A percentile compares a stretch with the other conserved stretches of the same genome.
Conservation (phyloP, 352 stramenopile species). For the Stramenopiles sp. region DNA sequence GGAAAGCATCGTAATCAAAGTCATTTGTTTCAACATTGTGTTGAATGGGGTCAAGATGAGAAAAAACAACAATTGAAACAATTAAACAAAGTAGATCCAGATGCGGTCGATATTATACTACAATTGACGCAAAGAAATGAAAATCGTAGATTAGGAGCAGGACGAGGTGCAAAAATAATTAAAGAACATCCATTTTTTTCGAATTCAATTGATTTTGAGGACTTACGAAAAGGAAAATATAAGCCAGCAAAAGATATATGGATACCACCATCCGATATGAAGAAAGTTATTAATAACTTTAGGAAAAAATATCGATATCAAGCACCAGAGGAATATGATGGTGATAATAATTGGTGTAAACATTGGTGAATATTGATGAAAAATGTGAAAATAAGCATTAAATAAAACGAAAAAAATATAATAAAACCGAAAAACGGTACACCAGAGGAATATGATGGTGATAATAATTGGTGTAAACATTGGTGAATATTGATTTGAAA, state of each 20-base stretch:
- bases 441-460: background rate
- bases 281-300: background rate
- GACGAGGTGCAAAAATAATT: background rate
- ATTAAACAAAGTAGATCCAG: background rate
- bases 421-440: no score
- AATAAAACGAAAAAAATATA: background rate
- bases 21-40: slow-evolving; percentile 1
- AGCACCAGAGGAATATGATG: background rate
- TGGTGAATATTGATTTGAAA: background rate
- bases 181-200: background rate
- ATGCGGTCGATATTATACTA: background rate
- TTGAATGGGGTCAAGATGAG: background rate
- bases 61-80: background rate
- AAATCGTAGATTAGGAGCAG: background rate
- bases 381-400: background rate
- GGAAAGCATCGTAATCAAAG: background rate
- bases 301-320: background rate
- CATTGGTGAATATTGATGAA: background rate
- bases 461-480: background rate
- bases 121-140: background rate
- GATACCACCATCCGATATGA: background rate
- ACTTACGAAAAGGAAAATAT: background rate
- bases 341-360: background rate
- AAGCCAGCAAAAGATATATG: background rate
- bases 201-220: background rate